Evolutionary conservation across 495 filamentous ascomycete genomes (phyloP), one percentile per base, ranked within the genome.

Genomic region (Articulospora tetracladia): DNA sequence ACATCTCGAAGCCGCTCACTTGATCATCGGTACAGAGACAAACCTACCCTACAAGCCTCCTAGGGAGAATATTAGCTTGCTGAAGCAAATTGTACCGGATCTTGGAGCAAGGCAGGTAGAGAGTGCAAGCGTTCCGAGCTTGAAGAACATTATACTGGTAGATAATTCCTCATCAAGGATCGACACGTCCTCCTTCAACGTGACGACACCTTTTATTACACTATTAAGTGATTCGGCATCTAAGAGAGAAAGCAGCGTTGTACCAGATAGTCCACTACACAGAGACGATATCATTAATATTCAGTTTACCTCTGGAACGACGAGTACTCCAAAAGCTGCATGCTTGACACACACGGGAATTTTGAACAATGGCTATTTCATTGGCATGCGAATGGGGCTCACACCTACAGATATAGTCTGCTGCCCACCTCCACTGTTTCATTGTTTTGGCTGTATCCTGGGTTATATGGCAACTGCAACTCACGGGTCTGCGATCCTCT

Each of bases 251-350:
- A 20, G 53, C 17, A 32, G 68, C 1, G 55, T 80, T 12, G 64
- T 52, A 23, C 76, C 80, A 0, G 77, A 79, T 66, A 17, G 70
- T 44, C 70, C 75, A 1, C 78, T 97, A 19, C 73, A 77, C 13
- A 76, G 83, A 0, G 67, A 84, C 58, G 94, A 98, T 17, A 84
- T 89, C 2, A 85, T 95, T 47, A 97, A 97, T 69, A 96, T 98
- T 63, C 94, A 98, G 69, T 98, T 97, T 73, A 98, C 94, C 8
- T 93, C 89, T 7, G 94, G 93, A 26, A 98, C 93, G 7, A 98
- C 93, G 0, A 86, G 86, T 0, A 76, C 81, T 68, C 94, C 94
- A 1, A 98, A 98, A 76, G 94, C 94, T 0, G 92, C 93, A 0
- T 96, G 91, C 73, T 80, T 98, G 3, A 86, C 82, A 6, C 94